Percentiles rank a stretch among this genome's conserved stretches.
These are phyloP conservation scores for Dittrichia graveolens DNA, from an alignment of 129 eudicot species.

Conservation along the genomic window DNA sequence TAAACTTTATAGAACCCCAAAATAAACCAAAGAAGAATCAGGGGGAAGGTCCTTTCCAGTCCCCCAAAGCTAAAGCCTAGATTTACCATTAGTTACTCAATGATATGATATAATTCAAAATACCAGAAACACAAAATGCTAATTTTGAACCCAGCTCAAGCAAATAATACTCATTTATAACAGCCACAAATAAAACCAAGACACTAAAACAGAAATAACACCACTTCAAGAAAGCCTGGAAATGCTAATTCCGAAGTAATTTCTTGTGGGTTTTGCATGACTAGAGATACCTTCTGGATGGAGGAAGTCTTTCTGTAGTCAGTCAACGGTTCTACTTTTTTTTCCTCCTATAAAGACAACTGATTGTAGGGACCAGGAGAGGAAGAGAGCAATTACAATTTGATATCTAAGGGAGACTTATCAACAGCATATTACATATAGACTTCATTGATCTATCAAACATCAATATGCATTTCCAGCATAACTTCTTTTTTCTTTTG, in stretches of 20 bases:
- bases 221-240: not conserved
- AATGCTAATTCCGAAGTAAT: slow-evolving; percentile 14
- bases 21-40: slow-evolving; percentile 47
- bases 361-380: slow-evolving; percentile 28
- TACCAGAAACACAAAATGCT: not conserved
- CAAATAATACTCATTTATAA: not conserved
- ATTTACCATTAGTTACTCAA: slow-evolving; percentile 21
- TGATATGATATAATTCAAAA: slow-evolving; percentile 1
- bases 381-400: not conserved
- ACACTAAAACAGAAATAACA: not conserved
- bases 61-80: slow-evolving; percentile 26
- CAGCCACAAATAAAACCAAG: not conserved
- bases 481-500: too few species aligned
- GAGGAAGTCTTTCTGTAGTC: slow-evolving; percentile 22
- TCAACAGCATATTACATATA: not conserved
- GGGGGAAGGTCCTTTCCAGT: slow-evolving; percentile 39
- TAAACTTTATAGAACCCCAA: slow-evolving; percentile 37
- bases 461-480: not conserved
- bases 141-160: slow-evolving; percentile 7
- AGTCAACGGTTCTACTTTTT: slow-evolving; percentile 28
- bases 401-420: not conserved
- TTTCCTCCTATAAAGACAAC: slow-evolving; percentile 25
- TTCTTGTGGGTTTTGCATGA: not conserved
- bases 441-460: not conserved
- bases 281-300: slow-evolving; percentile 1